Conservation (phyloP, 108 stramenopile species). For the Nitzschia palea region DNA sequence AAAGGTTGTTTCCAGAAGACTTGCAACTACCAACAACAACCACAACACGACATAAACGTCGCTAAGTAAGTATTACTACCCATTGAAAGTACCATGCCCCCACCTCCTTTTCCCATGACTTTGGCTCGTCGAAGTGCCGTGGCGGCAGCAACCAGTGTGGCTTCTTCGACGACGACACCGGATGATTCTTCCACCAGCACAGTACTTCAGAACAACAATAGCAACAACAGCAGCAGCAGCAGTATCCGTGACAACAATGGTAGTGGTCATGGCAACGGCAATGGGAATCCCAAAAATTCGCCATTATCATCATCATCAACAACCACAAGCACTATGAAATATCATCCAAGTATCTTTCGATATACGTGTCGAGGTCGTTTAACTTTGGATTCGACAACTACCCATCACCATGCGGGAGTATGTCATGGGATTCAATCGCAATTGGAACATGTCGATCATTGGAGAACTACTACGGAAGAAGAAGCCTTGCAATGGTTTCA, state of each 20-base stretch:
- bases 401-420: constrained; percentile 12
- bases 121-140: not conserved
- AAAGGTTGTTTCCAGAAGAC: too few relatives aligned
- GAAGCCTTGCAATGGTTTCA: constrained; percentile 40
- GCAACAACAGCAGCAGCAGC: not conserved
- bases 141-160: not conserved
- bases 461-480: constrained; percentile 30
- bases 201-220: not conserved
- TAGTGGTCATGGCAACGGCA: not conserved
- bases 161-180: too few relatives aligned
- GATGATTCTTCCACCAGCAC: too few relatives aligned
- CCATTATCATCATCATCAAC: not conserved
- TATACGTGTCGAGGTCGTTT: constrained; percentile 45
- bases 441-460: constrained; percentile 40
- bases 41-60: too few relatives aligned
- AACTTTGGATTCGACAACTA: constrained; percentile 5
- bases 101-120: not conserved
- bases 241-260: not conserved
- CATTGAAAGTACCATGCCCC: not conserved
- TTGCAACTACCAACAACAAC: too few relatives aligned
- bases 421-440: constrained; percentile 43
- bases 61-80: too few relatives aligned
- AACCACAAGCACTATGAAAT: not conserved
- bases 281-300: not conserved
- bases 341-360: constrained; percentile 43